Base-by-base conservation (phyloP, 768 basidiomycete genomes). In the Russula abietina region DNA sequence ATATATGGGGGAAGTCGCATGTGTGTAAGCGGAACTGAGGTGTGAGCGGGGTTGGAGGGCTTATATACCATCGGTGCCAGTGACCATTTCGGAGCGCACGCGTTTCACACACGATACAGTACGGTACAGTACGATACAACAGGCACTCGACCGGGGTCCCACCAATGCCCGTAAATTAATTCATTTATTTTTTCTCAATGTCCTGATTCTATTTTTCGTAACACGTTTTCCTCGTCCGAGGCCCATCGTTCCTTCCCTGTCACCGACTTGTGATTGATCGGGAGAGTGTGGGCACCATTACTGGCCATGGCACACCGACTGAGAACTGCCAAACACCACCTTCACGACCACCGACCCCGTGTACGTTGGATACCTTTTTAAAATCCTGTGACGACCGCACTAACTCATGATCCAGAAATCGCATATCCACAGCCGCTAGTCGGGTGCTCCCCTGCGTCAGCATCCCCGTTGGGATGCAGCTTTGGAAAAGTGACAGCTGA, bases 1-100 rank as follows among this genome's bases (percentile, higher is more conserved):
- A 41, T 45, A 32, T 64, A 56, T 2, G 54, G 36, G 3, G 16
- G 26, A 22, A 60, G 54, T 26, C 48, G 48, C 63, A 64, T 64
- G n/a, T 36, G 19, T 1, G 2, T 16, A 12, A 10, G 39, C 17
- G 14, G 7, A 19, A 16, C 6, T 41, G 36, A 38, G 14, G 10
- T 36, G 9, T 28, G 49, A n/a, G 28, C 10, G 22, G 28, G 33
- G 33, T 10, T 36, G 5, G 33, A 33, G 33, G 33, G 41, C 41
- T 41, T 46, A 46, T 46, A 46, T 12, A 12, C n/a, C 6, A 2
- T 2, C 38, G 38, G 38, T 39, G 16, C 14, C 38, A 10, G 38
- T 39, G 38, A 39, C 38, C 38, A 6, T 39, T 39, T 39, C 38
- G 4, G 5, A 41, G 39, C 7, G 8, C 9, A 4, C 3, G 19